Conservation (phyloP, 2,329 filamentous ascomycete genomes). For the Neodidymelliopsis sp. region DNA sequence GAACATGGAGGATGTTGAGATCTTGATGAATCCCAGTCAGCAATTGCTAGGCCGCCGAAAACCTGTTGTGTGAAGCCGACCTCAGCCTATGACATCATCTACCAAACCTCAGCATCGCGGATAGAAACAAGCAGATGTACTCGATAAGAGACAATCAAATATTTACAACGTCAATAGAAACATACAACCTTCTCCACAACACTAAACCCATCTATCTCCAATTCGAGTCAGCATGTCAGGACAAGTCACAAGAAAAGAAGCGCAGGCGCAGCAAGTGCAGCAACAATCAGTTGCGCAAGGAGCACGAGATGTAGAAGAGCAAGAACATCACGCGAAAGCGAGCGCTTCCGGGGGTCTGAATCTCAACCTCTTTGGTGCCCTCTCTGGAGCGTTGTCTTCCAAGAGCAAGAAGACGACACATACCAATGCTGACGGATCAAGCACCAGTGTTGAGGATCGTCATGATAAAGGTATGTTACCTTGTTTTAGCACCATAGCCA, state of each 20-base stretch:
- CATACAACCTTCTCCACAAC: conserved; percentile 17
- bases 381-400: conserved; percentile 42
- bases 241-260: conserved; percentile 35
- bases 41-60: neutral
- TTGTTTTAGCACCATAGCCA: neutral
- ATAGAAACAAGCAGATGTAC: no score
- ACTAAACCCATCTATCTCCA: neutral
- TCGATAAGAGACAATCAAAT: no score
- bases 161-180: no score
- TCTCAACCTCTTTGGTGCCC: conserved; percentile 47
- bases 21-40: neutral
- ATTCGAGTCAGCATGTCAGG: conserved; percentile 35
- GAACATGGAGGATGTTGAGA: neutral
- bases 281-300: conserved; percentile 24
- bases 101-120: conserved; percentile 13
- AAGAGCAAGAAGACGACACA: conserved; percentile 43
- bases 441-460: conserved; percentile 29
- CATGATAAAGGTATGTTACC: conserved; percentile 32
- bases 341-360: conserved; percentile 47
- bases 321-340: conserved; percentile 42
- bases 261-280: conserved; percentile 30
- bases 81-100: conserved; percentile 30
- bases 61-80: conserved; percentile 7
- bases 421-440: conserved; percentile 36
- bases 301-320: conserved; percentile 32